Percentiles rank a stretch among this genome's conserved stretches.
Evolutionary conservation across 2,329 filamentous ascomycete species (phyloP).

Genomic region (Claviceps cyperi): DNA sequence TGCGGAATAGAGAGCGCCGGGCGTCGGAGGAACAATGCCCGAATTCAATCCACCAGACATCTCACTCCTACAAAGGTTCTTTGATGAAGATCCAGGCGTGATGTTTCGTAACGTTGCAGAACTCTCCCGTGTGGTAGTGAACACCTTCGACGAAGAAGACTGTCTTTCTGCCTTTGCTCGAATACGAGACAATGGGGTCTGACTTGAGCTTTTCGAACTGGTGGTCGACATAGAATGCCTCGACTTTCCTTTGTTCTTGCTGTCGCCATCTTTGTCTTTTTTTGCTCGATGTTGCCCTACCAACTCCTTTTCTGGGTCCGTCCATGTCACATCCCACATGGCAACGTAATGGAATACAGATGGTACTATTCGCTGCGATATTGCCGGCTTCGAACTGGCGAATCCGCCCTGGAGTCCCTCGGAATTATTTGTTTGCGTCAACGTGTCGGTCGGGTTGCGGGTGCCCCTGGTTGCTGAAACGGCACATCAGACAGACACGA

Average conservation of each 20-base stretch:
- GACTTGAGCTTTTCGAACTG: slow-evolving; percentile 3
- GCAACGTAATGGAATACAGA: slow-evolving; percentile 3
- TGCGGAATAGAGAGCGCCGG: neutral
- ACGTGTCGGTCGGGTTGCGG: slow-evolving; percentile 4
- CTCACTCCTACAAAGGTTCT: neutral
- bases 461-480: slow-evolving; percentile 4
- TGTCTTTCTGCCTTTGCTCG: slow-evolving; percentile 9
- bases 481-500: neutral
- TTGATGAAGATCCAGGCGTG: neutral
- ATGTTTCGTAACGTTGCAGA: neutral
- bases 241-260: slow-evolving; percentile 2
- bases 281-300: slow-evolving; percentile 37
- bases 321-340: slow-evolving; percentile 48
- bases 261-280: slow-evolving; percentile 24
- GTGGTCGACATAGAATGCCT: slow-evolving; percentile 6
- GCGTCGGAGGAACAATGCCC: neutral
- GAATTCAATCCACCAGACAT: slow-evolving; percentile 1
- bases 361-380: neutral
- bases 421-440: neutral
- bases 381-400: neutral
- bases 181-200: slow-evolving; percentile 15
- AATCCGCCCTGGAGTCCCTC: neutral
- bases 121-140: neutral
- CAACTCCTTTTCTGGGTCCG: slow-evolving; percentile 37
- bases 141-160: slow-evolving; percentile 4